phyloP scores from a whole-genome alignment of 148 eudicot genomes.

The Vaccinium corymbosum region DNA sequence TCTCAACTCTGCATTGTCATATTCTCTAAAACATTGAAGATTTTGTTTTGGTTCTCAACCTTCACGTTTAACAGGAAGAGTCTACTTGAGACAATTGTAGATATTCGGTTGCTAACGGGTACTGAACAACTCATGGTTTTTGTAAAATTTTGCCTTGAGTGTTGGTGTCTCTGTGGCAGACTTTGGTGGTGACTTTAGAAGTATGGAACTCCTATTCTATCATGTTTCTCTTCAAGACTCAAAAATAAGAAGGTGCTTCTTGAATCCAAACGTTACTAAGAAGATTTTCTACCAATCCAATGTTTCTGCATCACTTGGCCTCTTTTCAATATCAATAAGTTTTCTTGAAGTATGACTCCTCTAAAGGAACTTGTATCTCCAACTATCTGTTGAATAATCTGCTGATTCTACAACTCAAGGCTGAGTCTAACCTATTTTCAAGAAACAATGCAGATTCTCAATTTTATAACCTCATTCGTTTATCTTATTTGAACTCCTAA shows the following conservation, averaged over 20 bases:
- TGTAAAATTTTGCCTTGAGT: not conserved
- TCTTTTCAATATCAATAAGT: not conserved
- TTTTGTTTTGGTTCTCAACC: not conserved
- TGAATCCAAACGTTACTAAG: not conserved
- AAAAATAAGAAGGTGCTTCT: not conserved
- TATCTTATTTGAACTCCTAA: not conserved
- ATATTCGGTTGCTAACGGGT: not conserved
- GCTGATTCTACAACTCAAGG: not conserved
- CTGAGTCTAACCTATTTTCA: not conserved
- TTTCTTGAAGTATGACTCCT: not conserved
- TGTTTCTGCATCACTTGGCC: not conserved
- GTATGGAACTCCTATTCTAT: conserved; percentile 2
- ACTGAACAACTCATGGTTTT: not conserved
- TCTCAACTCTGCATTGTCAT: not conserved
- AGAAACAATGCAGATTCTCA: not conserved
- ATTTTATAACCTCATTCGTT: not conserved
- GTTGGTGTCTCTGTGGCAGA: not conserved
- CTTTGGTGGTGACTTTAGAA: not conserved
- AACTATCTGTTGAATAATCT: not conserved
- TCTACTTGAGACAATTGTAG: not conserved
- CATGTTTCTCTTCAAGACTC: not conserved
- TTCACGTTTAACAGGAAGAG: not conserved
- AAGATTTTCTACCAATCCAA: not conserved
- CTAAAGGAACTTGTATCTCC: not conserved
- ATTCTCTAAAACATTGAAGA: not conserved